Conservation (phyloP, 495 filamentous ascomycete genomes). For the Penicillium waksmanii region DNA sequence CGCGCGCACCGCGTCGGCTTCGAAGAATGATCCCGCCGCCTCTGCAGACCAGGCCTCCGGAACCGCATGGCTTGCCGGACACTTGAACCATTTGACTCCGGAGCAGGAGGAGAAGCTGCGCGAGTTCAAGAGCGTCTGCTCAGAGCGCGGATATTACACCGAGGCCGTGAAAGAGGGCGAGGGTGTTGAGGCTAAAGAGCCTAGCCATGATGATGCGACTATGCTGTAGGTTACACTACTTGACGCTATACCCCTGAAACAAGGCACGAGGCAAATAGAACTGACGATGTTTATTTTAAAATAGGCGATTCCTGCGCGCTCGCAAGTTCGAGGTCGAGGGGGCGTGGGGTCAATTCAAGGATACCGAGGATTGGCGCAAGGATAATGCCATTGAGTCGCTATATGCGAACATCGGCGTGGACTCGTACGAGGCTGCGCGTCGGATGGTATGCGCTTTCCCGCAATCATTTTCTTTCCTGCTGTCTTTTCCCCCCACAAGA, state of each 20-base stretch:
- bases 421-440: conserved; percentile 78
- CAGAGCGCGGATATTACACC: conserved; percentile 67
- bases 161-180: conserved; percentile 43
- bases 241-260: neutral
- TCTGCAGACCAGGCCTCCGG: conserved; percentile 47
- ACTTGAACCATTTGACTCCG: conserved; percentile 71
- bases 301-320: conserved; percentile 78
- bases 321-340: conserved; percentile 72
- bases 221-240: conserved; percentile 63
- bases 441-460: conserved; percentile 58
- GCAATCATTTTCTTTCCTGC: neutral
- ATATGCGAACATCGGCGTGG: conserved; percentile 77
- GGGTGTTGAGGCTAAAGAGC: conserved; percentile 35
- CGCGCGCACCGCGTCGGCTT: conserved; percentile 28
- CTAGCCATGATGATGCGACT: conserved; percentile 80
- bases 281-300: conserved; percentile 5
- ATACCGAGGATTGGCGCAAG: conserved; percentile 85
- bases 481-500: neutral
- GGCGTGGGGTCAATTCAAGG: conserved; percentile 82
- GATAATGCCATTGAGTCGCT: conserved; percentile 74
- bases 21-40: conserved; percentile 47
- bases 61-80: conserved; percentile 58
- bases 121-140: conserved; percentile 68
- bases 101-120: conserved; percentile 67
- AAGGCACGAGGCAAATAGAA: neutral